Base-by-base conservation (phyloP, 805 yeast species). In the Starmerella roubikii region DNA sequence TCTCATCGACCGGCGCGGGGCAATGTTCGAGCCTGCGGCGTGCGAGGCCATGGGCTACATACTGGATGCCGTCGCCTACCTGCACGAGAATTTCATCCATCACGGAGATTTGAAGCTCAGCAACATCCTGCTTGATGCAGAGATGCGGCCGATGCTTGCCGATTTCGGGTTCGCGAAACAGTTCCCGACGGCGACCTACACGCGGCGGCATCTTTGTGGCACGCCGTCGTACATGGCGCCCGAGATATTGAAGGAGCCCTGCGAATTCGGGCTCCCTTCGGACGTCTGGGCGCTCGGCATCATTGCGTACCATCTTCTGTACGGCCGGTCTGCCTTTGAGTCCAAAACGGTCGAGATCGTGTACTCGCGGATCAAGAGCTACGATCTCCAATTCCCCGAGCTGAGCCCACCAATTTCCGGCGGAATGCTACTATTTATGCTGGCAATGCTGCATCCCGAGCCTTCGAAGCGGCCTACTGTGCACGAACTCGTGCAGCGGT, bases 221-320 rank as follows among this genome's bases (percentile, higher is more conserved):
- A 88, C 98, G 19, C 97, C 97, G 44, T 85, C 88, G 59, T 91
- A 91, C 59, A 88, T 91, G 59, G 98, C 98, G 0, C 98, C 97
- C 4, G 98, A 88, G 63, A 94, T 91, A 18, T 66, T 88, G 47
- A 81, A 84, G 30, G 30, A 29, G 17, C 51, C 49, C 3, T 27
- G 40, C 13, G 94, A 94, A 5, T 97, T 91, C 57, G 76, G 93
- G 38, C 84, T 76, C 54, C 96, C 86, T 60, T 96, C 86, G 32
- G 98, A 88, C 59, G 72, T 85, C 40, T 88, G 98, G 98, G 88
- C 97, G n/a, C 75, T 86, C 50, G 98, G 98, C 42, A 82, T 88
- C 40, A 86, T 88, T 83, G 68, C 86, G 67, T 91, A 78, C 55
- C 94, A 96, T 6, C 68, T 88, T 57, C 64, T 91, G 37, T 67